These are phyloP conservation scores for Gymnopus androsaceus DNA, from an alignment of 1,284 basidiomycete genomes.

Conservation along the genomic window DNA sequence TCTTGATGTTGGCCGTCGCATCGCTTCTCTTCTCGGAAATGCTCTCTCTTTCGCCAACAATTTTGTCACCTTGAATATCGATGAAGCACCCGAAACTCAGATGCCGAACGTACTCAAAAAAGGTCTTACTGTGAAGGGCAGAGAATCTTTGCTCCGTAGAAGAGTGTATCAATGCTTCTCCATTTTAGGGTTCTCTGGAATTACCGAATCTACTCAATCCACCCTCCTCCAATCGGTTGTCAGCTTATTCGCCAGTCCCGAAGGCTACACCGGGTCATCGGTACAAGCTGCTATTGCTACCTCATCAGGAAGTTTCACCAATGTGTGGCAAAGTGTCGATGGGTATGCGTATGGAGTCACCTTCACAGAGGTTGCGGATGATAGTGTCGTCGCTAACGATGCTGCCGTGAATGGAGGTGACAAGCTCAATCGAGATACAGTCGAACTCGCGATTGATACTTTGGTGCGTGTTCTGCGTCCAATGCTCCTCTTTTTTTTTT, in stretches of 20 bases:
- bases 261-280: slow-evolving; percentile 76
- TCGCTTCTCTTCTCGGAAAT: slow-evolving; percentile 87
- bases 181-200: slow-evolving; percentile 74
- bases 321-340: slow-evolving; percentile 86
- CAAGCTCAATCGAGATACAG: slow-evolving; percentile 74
- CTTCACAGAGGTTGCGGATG: slow-evolving; percentile 56
- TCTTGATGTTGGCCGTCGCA: slow-evolving; percentile 86
- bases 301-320: slow-evolving; percentile 82
- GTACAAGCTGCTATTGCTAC: slow-evolving; percentile 93
- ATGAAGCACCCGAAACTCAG: slow-evolving; percentile 49
- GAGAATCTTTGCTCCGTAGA: slow-evolving; percentile 83
- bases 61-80: slow-evolving; percentile 56
- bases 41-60: slow-evolving; percentile 87
- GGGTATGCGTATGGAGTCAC: slow-evolving; percentile 94
- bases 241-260: slow-evolving; percentile 85
- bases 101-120: slow-evolving; percentile 30
- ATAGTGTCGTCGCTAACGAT: slow-evolving; percentile 32
- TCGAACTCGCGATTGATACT: slow-evolving; percentile 76
- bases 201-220: slow-evolving; percentile 81
- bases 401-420: slow-evolving; percentile 32
- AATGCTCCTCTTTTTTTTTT: slow-evolving; percentile 7
- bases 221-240: slow-evolving; percentile 84
- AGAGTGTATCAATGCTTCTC: slow-evolving; percentile 91
- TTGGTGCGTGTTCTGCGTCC: slow-evolving; percentile 50
- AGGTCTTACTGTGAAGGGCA: slow-evolving; percentile 70